Percentiles rank a stretch among this genome's conserved stretches.
Evolutionary conservation across 1,139 yeast species (phyloP).

Genomic region (Pneumocystis wakefieldiae): DNA sequence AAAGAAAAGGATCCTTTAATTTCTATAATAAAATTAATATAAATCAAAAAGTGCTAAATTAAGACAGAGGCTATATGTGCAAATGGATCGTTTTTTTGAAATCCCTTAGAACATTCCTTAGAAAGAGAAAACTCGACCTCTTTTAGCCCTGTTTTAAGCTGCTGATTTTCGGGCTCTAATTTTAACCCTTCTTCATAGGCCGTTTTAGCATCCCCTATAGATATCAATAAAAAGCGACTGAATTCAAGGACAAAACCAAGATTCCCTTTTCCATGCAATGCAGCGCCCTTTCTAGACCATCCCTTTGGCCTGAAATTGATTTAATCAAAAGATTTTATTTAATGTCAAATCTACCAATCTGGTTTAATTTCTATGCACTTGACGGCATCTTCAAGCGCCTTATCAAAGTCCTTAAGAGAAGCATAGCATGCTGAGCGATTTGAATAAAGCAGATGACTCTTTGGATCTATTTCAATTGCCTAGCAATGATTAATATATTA

Average conservation of each 20-base stretch:
- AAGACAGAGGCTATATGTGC: slow-evolving; percentile 68
- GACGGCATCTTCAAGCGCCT: slow-evolving; percentile 73
- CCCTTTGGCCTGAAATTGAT: slow-evolving; percentile 47
- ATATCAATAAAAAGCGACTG: slow-evolving; percentile 24
- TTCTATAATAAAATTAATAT: slow-evolving; percentile 21
- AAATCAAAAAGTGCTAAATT: background rate
- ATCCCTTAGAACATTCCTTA: slow-evolving; percentile 17
- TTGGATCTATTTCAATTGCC: slow-evolving; percentile 85
- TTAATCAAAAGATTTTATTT: background rate
- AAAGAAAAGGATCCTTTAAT: slow-evolving; percentile 66
- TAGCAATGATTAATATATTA: background rate
- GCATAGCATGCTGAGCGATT: slow-evolving; percentile 91
- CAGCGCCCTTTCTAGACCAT: slow-evolving; percentile 85
- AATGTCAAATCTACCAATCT: slow-evolving; percentile 34
- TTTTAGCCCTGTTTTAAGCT: slow-evolving; percentile 72
- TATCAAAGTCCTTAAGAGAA: slow-evolving; percentile 53
- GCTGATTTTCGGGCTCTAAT: slow-evolving; percentile 65
- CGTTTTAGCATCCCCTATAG: slow-evolving; percentile 28
- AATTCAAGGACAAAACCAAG: slow-evolving; percentile 29
- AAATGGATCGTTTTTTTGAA: slow-evolving; percentile 28
- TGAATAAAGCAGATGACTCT: slow-evolving; percentile 69
- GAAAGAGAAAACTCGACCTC: slow-evolving; percentile 47
- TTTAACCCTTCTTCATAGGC: slow-evolving; percentile 71
- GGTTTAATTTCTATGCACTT: slow-evolving; percentile 67
- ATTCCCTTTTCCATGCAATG: slow-evolving; percentile 70